Conservation (phyloP, 129 eudicot species). For the Helianthus tuberosus region DNA sequence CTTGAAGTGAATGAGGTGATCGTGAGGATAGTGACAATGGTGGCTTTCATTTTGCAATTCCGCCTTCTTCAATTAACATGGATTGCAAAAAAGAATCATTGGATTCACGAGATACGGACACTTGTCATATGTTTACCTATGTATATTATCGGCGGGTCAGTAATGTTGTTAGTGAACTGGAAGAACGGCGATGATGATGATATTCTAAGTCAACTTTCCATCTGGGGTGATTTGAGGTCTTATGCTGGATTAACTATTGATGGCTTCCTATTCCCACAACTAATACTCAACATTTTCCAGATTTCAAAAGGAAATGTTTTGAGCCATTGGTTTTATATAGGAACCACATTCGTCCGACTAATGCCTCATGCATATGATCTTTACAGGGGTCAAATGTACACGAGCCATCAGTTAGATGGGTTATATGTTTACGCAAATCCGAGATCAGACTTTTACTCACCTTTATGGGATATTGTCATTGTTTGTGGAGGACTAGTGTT, state of each 20-base stretch:
- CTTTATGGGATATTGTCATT: slow-evolving; percentile 59
- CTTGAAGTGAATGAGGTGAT: slow-evolving; percentile 63
- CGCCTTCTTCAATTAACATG: slow-evolving; percentile 68
- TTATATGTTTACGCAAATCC: slow-evolving; percentile 59
- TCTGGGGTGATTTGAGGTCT: slow-evolving; percentile 57
- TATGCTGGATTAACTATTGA: slow-evolving; percentile 68
- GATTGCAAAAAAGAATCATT: slow-evolving; percentile 41
- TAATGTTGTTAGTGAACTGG: slow-evolving; percentile 40
- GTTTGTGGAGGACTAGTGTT: slow-evolving; percentile 50
- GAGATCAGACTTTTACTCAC: slow-evolving; percentile 51
- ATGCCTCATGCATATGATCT: slow-evolving; percentile 75
- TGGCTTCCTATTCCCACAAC: slow-evolving; percentile 72
- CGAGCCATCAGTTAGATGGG: slow-evolving; percentile 30
- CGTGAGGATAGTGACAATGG: slow-evolving; percentile 64
- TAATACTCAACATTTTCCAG: slow-evolving; percentile 52
- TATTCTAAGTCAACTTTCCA: slow-evolving; percentile 21
- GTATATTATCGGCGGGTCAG: slow-evolving; percentile 48
- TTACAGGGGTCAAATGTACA: slow-evolving; percentile 46
- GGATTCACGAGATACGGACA: slow-evolving; percentile 51
- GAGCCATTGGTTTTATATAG: slow-evolving; percentile 48
- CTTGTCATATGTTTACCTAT: slow-evolving; percentile 34
- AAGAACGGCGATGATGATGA: slow-evolving; percentile 32
- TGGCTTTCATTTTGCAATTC: slow-evolving; percentile 54
- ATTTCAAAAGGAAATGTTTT: slow-evolving; percentile 51
- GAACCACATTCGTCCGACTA: slow-evolving; percentile 62